Conservation (phyloP, 2,329 filamentous ascomycete genomes). For the Microascus cirrosus region DNA sequence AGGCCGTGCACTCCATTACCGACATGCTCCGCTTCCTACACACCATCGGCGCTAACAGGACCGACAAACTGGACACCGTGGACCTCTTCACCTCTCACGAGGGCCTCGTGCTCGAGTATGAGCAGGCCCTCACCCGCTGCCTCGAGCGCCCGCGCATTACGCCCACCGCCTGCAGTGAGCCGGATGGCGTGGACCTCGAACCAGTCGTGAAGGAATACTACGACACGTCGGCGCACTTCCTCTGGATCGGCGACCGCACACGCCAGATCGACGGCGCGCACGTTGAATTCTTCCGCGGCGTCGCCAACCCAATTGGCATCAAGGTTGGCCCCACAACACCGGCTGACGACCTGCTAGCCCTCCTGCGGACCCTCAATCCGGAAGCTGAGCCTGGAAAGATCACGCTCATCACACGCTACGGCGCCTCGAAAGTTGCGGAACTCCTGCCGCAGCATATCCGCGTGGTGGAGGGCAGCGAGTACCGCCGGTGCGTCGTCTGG, state of each 20-base stretch:
- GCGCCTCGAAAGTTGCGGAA: conserved; percentile 61
- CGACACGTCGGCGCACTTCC: conserved; percentile 89
- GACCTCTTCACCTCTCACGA: conserved; percentile 96
- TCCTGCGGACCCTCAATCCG: conserved; percentile 83
- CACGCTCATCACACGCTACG: conserved; percentile 92
- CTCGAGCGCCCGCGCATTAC: conserved; percentile 50
- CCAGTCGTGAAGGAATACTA: conserved; percentile 56
- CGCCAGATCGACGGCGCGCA: conserved; percentile 87
- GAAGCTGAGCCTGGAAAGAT: conserved; percentile 76
- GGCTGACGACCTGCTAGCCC: conserved; percentile 59
- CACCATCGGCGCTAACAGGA: conserved; percentile 82
- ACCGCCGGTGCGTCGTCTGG: conserved; percentile 65
- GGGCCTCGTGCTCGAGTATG: conserved; percentile 87
- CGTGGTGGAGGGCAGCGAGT: conserved; percentile 72
- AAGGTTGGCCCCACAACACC: conserved; percentile 88
- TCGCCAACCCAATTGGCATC: conserved; percentile 91
- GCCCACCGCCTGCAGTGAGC: conserved; percentile 22
- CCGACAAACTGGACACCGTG: conserved; percentile 75
- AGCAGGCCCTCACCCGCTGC: conserved; percentile 72
- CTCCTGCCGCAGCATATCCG: conserved; percentile 79
- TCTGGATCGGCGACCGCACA: conserved; percentile 97
- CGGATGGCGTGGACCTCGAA: conserved; percentile 20
- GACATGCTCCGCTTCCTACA: conserved; percentile 91
- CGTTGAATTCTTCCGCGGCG: conserved; percentile 93
- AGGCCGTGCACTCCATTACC: conserved; percentile 75